Evolutionary conservation across 108 stramenopile genomes (phyloP).

Genomic region (Pseudonitzschia pungens): DNA sequence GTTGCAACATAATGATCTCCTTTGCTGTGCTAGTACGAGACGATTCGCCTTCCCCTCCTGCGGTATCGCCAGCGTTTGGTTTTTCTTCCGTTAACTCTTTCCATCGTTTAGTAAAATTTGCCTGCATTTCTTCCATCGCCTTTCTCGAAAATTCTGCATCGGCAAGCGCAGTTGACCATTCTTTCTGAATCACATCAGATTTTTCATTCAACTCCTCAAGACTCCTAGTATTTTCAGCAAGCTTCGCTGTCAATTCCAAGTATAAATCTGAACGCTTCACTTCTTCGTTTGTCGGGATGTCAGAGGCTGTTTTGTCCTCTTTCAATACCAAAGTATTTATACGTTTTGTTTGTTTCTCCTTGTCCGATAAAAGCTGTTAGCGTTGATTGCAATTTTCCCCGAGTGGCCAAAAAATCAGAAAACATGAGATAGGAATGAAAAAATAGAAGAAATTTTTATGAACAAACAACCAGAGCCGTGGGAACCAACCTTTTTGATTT

Average conservation of each 20-base stretch:
- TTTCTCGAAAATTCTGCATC: slow-evolving; percentile 61
- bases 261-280: slow-evolving; percentile 65
- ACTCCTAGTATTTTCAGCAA: slow-evolving; percentile 44
- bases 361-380: slow-evolving; percentile 42
- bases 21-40: slow-evolving; percentile 39
- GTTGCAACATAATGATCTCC: slow-evolving; percentile 71
- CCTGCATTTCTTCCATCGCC: slow-evolving; percentile 64
- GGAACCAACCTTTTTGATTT: slow-evolving; percentile 70
- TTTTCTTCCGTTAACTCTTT: slow-evolving; percentile 53
- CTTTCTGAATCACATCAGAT: slow-evolving; percentile 41
- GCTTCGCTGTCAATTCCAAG: slow-evolving; percentile 51
- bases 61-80: slow-evolving; percentile 10
- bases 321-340: slow-evolving; percentile 61
- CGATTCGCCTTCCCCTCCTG: slow-evolving; percentile 10
- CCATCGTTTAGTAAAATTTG: slow-evolving; percentile 71
- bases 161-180: slow-evolving; percentile 66
- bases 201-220: slow-evolving; percentile 42
- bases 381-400: neutral
- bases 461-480: neutral
- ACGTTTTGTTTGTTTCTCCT: slow-evolving; percentile 51
- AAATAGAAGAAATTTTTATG: neutral
- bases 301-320: slow-evolving; percentile 24
- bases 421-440: neutral
- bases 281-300: slow-evolving; percentile 46
- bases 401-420: neutral